Conservation (phyloP, 768 basidiomycete species). For the Heimioporus sp. region DNA sequence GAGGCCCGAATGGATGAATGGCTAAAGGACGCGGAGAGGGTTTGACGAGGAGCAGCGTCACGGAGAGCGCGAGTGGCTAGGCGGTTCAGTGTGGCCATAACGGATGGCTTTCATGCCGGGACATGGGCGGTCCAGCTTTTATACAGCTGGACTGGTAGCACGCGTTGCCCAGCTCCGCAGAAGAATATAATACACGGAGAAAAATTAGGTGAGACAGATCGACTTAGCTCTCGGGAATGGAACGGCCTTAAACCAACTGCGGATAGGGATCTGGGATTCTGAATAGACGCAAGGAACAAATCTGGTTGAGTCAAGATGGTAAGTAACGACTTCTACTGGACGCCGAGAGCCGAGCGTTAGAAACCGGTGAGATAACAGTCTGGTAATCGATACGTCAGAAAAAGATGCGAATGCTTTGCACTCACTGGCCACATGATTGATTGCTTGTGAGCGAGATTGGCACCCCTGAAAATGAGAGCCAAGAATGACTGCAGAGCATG, state of each 20-base stretch:
- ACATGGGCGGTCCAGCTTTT: slow-evolving; percentile 8
- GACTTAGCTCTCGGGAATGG: slow-evolving; percentile 15
- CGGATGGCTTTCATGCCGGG: not conserved
- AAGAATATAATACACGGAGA: not conserved
- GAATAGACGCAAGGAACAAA: too few species aligned
- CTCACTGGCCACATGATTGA: not conserved
- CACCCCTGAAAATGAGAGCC: not conserved
- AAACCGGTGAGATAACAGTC: not conserved
- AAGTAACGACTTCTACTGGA: not conserved
- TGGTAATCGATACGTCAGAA: not conserved
- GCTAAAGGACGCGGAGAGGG: slow-evolving; percentile 10
- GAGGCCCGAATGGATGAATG: slow-evolving; percentile 14
- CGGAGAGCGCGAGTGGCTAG: slow-evolving; percentile 6
- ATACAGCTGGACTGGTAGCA: slow-evolving; percentile 9
- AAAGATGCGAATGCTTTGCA: not conserved
- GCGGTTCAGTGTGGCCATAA: slow-evolving; percentile 18
- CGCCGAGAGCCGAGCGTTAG: slow-evolving; percentile 7
- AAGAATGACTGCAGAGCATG: not conserved
- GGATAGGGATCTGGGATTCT: not conserved
- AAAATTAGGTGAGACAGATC: not conserved
- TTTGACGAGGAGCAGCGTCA: slow-evolving; percentile 5
- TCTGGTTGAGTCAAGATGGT: slow-evolving; percentile 1
- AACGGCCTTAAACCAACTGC: slow-evolving; percentile 16
- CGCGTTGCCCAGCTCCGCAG: not conserved
- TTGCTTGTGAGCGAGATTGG: not conserved